Conservation (phyloP, 768 basidiomycete genomes). For the Boletus sp. region DNA sequence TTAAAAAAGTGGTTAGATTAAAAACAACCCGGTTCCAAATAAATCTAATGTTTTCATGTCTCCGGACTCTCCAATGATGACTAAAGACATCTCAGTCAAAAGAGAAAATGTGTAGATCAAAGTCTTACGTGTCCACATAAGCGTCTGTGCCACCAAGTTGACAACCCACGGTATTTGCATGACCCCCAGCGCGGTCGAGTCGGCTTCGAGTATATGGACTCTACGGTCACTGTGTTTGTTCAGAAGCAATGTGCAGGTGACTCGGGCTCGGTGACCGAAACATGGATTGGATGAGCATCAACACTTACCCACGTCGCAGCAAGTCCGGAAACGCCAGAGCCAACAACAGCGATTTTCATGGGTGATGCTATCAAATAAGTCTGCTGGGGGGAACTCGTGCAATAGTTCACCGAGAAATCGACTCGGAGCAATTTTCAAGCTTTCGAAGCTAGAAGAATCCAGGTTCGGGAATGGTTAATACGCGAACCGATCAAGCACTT, state of each 20-base stretch:
- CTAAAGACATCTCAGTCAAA: constrained; percentile 13
- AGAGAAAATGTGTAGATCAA: neutral
- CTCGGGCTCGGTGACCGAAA: neutral
- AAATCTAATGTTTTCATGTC: neutral
- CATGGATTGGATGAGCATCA: neutral
- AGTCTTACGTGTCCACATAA: constrained; percentile 67
- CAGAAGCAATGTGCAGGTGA: constrained; percentile 36
- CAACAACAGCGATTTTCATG: constrained; percentile 64
- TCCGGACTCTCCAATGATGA: neutral
- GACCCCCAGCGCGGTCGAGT: constrained; percentile 65
- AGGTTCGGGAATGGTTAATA: neutral
- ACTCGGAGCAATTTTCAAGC: neutral
- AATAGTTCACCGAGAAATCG: neutral
- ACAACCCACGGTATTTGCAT: constrained; percentile 71
- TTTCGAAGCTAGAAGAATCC: neutral
- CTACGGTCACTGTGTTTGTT: constrained; percentile 73
- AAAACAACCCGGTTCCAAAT: constrained; percentile 56
- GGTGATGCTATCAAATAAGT: neutral
- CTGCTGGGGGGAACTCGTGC: neutral
- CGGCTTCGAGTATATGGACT: constrained; percentile 73
- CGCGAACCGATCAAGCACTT: neutral
- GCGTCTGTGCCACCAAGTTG: constrained; percentile 39
- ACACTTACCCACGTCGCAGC: constrained; percentile 65
- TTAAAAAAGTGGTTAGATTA: constrained; percentile 61
- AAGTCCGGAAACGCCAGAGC: constrained; percentile 77